Conservation (phyloP, 306 rosid genomes). For the Cicer chorassanicum region DNA sequence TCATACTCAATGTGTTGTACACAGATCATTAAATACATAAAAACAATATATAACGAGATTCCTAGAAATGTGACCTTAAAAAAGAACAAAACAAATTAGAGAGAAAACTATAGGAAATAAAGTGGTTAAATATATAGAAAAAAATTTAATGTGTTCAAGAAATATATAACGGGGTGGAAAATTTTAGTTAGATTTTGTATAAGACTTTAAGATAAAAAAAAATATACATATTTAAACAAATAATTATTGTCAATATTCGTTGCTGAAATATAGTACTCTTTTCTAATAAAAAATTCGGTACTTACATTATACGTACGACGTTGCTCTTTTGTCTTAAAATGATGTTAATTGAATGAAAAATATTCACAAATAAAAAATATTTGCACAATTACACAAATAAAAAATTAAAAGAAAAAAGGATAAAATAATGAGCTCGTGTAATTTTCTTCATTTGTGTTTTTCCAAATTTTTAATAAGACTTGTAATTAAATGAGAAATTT, state of each 20-base stretch:
- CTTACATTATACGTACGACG: too few relatives aligned
- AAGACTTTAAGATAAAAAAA: neutral
- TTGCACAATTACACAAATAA: too few relatives aligned
- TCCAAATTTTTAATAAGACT: too few relatives aligned
- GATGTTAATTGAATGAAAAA: too few relatives aligned
- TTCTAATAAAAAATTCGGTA: too few relatives aligned
- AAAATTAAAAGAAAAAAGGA: too few relatives aligned
- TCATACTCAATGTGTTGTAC: neutral
- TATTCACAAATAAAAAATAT: too few relatives aligned
- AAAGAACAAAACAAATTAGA: neutral
- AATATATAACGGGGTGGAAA: neutral
- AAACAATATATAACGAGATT: neutral
- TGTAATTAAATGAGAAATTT: too few relatives aligned
- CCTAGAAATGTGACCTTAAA: neutral
- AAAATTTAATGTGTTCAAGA: neutral
- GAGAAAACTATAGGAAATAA: neutral
- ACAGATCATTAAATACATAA: neutral
- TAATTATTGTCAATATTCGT: neutral
- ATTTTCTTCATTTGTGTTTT: too few relatives aligned
- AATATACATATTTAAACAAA: neutral
- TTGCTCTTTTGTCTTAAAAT: too few relatives aligned
- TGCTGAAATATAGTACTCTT: neutral
- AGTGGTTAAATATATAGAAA: neutral
- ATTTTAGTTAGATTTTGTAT: neutral
- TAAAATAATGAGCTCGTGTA: too few relatives aligned